A percentile compares a stretch with the other conserved stretches of the same genome.
Evolutionary conservation across 768 basidiomycete genomes (phyloP).

Genomic region (Inosperma sp.): DNA sequence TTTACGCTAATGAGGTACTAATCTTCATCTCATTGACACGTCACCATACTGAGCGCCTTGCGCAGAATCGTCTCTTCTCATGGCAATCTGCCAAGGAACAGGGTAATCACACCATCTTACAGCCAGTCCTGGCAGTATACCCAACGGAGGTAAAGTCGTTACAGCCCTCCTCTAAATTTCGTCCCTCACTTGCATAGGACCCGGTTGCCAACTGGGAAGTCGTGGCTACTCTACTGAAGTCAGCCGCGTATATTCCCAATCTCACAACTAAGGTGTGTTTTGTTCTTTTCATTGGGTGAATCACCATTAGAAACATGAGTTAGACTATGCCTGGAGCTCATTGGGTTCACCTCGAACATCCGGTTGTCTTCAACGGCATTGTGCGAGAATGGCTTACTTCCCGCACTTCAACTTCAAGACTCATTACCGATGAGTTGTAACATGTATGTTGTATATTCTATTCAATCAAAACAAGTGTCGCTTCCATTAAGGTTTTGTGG

Average conservation of each 20-base stretch:
- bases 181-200: slow-evolving; percentile 31
- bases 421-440: too few species aligned
- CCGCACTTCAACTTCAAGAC: too few species aligned
- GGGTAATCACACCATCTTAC: slow-evolving; percentile 42
- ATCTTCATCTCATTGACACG: not conserved
- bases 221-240: slow-evolving; percentile 32
- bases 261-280: slow-evolving; percentile 35
- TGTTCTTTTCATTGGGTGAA: not conserved
- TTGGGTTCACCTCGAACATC: slow-evolving; percentile 65
- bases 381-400: slow-evolving; percentile 59
- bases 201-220: slow-evolving; percentile 44
- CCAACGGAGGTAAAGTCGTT: slow-evolving; percentile 32
- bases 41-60: not conserved
- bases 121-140: slow-evolving; percentile 42
- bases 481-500: too few species aligned
- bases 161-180: not conserved
- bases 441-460: too few species aligned
- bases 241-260: slow-evolving; percentile 35
- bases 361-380: slow-evolving; percentile 46
- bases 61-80: slow-evolving; percentile 38
- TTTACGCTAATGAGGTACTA: slow-evolving; percentile 54
- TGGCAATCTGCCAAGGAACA: slow-evolving; percentile 40
- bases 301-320: not conserved
- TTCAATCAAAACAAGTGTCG: too few species aligned
- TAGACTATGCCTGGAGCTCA: slow-evolving; percentile 54